phyloP scores from a whole-genome alignment of 768 basidiomycete genomes.

The Leccinum ochraceum region DNA sequence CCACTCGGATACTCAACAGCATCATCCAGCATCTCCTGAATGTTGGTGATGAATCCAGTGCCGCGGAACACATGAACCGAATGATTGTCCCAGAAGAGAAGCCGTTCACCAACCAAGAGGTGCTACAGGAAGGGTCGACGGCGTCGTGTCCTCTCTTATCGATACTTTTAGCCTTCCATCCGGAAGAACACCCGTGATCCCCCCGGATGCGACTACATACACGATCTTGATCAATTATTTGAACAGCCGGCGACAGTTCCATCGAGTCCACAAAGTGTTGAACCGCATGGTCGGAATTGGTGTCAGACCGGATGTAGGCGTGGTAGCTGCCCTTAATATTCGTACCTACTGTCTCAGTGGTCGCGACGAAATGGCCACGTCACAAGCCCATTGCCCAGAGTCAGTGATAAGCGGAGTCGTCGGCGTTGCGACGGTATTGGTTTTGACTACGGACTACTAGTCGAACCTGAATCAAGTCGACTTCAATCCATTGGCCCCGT shows the following conservation, averaged over 20 bases:
- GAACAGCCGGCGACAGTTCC: slow-evolving; percentile 43
- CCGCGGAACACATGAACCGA: slow-evolving; percentile 47
- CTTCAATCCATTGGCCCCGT: too few relatives aligned
- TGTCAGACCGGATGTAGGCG: slow-evolving; percentile 46
- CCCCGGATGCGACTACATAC: slow-evolving; percentile 61
- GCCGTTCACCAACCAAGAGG: slow-evolving; percentile 18
- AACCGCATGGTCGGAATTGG: slow-evolving; percentile 45
- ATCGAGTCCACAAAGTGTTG: slow-evolving; percentile 47
- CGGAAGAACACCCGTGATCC: slow-evolving; percentile 19
- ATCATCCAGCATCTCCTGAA: slow-evolving; percentile 64
- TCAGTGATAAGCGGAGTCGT: too few relatives aligned
- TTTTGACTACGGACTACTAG: too few relatives aligned
- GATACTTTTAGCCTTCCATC: slow-evolving; percentile 1
- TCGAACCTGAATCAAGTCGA: too few relatives aligned
- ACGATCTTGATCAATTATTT: slow-evolving; percentile 61
- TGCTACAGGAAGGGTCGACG: slow-evolving; percentile 36
- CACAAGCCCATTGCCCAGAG: too few relatives aligned
- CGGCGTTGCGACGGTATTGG: too few relatives aligned
- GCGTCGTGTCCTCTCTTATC: slow-evolving; percentile 17
- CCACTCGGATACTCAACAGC: slow-evolving; percentile 65
- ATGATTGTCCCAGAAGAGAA: slow-evolving; percentile 47
- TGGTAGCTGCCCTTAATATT: slow-evolving; percentile 52
- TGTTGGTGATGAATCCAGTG: slow-evolving; percentile 47
- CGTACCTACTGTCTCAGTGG: slow-evolving; percentile 53
- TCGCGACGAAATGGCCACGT: slow-evolving; percentile 49